Conservation (phyloP, 2,329 filamentous ascomycete species). For the Fusarium lyarnte region DNA sequence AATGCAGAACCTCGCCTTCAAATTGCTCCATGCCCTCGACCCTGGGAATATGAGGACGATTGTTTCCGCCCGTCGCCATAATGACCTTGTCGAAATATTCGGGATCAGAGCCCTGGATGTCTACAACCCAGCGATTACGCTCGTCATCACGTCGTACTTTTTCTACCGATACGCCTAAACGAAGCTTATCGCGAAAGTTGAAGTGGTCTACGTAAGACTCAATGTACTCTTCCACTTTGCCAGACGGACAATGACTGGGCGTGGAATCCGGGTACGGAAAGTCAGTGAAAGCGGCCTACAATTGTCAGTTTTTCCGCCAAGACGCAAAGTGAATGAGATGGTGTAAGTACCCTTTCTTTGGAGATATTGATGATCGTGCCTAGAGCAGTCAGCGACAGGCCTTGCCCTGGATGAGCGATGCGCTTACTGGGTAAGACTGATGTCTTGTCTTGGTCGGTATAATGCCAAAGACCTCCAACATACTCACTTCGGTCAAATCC, state of each 20-base stretch:
- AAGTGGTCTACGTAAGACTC: slow-evolving; percentile 49
- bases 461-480: slow-evolving; percentile 57
- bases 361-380: slow-evolving; percentile 48
- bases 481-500: slow-evolving; percentile 54
- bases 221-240: slow-evolving; percentile 46
- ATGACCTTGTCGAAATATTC: slow-evolving; percentile 51
- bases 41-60: slow-evolving; percentile 47
- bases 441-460: slow-evolving; percentile 51
- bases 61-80: slow-evolving; percentile 49
- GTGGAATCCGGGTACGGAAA: slow-evolving; percentile 46
- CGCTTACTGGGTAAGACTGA: slow-evolving; percentile 49
- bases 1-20: slow-evolving; percentile 52
- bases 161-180: slow-evolving; percentile 39
- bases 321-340: accelerated
- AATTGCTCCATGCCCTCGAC: slow-evolving; percentile 51
- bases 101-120: slow-evolving; percentile 35
- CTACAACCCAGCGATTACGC: slow-evolving; percentile 42
- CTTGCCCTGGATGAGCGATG: accelerated
- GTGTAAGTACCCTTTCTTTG: slow-evolving; percentile 40
- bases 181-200: slow-evolving; percentile 38
- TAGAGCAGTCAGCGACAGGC: slow-evolving; percentile 4
- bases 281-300: slow-evolving; percentile 49
- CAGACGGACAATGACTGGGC: slow-evolving; percentile 37
- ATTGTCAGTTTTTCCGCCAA: background rate
- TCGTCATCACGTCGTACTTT: slow-evolving; percentile 32